These are phyloP conservation scores for Incumbomyces lentus DNA, from an alignment of 2,329 filamentous ascomycete genomes.

Conservation along the genomic window DNA sequence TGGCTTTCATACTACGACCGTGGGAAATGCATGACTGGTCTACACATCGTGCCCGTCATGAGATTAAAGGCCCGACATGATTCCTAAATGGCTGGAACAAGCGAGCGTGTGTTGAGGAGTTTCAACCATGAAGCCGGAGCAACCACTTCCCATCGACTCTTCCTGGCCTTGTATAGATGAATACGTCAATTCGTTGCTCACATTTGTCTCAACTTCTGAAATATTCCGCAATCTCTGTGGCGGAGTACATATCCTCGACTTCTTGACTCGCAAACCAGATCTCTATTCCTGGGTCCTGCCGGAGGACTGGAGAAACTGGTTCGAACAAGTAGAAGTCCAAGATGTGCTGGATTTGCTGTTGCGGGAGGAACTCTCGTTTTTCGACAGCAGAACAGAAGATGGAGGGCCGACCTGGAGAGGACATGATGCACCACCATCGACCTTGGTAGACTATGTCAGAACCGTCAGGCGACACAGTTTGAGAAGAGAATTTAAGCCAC, in stretches of 20 bases:
- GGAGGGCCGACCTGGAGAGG: conserved; percentile 32
- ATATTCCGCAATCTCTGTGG: conserved; percentile 84
- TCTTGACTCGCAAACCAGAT: conserved; percentile 76
- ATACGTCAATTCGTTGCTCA: conserved; percentile 68
- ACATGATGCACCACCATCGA: conserved; percentile 37
- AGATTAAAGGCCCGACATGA: too few species aligned
- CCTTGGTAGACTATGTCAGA: conserved; percentile 61
- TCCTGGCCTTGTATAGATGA: conserved; percentile 61
- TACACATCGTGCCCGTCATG: too few species aligned
- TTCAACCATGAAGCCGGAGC: neutral
- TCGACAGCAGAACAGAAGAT: conserved; percentile 15
- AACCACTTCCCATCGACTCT: conserved; percentile 54
- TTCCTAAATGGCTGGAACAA: too few species aligned
- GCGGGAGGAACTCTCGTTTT: conserved; percentile 56
- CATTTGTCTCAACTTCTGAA: conserved; percentile 63
- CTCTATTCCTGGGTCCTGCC: conserved; percentile 71
- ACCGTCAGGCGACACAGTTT: conserved; percentile 62
- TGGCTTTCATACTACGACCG: too few species aligned
- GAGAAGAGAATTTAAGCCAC: conserved; percentile 40
- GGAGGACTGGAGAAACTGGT: conserved; percentile 69
- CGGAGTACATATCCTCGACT: conserved; percentile 93
- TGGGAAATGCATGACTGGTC: too few species aligned
- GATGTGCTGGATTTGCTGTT: conserved; percentile 71
- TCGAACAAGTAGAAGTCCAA: conserved; percentile 60
- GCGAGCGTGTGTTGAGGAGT: too few species aligned